These are phyloP conservation scores for Cryptococcus neoformans DNA, from an alignment of 1,284 basidiomycete genomes.

Conservation along the genomic window DNA sequence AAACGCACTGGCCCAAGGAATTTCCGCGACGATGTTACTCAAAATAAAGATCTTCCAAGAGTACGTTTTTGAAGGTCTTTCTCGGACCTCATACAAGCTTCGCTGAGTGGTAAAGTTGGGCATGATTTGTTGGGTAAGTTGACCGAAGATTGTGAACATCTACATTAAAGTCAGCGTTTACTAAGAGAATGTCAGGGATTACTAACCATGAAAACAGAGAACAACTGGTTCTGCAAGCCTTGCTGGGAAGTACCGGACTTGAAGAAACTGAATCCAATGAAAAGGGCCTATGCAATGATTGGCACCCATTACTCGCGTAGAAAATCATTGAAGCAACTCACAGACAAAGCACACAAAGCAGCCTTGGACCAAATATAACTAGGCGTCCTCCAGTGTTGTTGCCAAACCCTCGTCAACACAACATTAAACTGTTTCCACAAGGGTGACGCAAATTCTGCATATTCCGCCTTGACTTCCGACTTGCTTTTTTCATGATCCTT, in stretches of 20 bases:
- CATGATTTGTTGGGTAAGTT: constrained; percentile 49
- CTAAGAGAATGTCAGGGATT: neutral
- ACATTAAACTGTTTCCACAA: constrained; percentile 56
- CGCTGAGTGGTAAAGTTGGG: constrained; percentile 53
- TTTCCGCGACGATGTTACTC: constrained; percentile 44
- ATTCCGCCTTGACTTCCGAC: constrained; percentile 24
- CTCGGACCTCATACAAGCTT: constrained; percentile 64
- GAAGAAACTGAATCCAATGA: constrained; percentile 60
- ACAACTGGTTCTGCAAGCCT: constrained; percentile 79
- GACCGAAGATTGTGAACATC: constrained; percentile 44
- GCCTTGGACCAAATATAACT: constrained; percentile 75
- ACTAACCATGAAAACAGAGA: constrained; percentile 54
- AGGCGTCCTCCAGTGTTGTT: constrained; percentile 61
- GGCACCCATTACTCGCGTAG: neutral
- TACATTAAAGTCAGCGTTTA: constrained; percentile 28
- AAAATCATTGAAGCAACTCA: constrained; percentile 25
- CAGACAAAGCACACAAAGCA: constrained; percentile 45
- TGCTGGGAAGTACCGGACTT: constrained; percentile 61
- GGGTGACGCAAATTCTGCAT: constrained; percentile 57
- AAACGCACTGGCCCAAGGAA: constrained; percentile 49
- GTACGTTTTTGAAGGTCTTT: constrained; percentile 48
- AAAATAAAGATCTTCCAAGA: constrained; percentile 39
- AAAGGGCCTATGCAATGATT: constrained; percentile 33
- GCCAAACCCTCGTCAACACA: constrained; percentile 56
- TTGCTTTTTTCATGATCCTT: neutral